Base-by-base conservation (phyloP, 2,329 filamentous ascomycete species). In the Tolypocladium capitatum region DNA sequence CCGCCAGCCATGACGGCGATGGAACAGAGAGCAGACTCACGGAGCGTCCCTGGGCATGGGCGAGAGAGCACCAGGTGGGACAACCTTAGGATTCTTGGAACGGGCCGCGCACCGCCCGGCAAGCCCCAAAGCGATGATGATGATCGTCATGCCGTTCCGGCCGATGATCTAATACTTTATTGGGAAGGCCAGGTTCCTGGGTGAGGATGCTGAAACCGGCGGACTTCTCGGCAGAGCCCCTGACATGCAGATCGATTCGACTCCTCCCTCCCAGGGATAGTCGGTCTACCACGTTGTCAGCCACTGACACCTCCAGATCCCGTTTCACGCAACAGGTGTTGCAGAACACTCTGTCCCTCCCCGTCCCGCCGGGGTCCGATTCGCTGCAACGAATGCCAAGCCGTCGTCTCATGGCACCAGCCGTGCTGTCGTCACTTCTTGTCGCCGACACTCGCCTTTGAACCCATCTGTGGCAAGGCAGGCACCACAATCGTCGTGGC, bases 191-290 rank as follows among this genome's bases (percentile, higher is more conserved):
- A n/a, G n/a, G n/a, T n/a, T n/a, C n/a, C n/a, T n/a, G n/a, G n/a
- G n/a, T n/a, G n/a, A n/a, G n/a, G n/a, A n/a, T n/a, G n/a, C n/a
- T n/a, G n/a, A n/a, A n/a, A n/a, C n/a, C n/a, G n/a, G n/a, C n/a
- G n/a, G n/a, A n/a, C n/a, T n/a, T n/a, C n/a, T n/a, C n/a, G 46
- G 27, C 32, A 40, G 35, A 31, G 42, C 48, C 45, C 48, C 46
- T 28, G 27, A 13, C 40, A 32, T 47, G 11, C 33, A 7, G 40
- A 50, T 46, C 46, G 18, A 10, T 28, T 21, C 24, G 45, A 43
- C 38, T 21, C 44, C 44, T 43, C 21, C 32, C 38, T n/a, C n/a
- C n/a, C n/a, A n/a, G n/a, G n/a, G n/a, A n/a, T n/a, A n/a, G n/a
- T n/a, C n/a, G n/a, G n/a, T n/a, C n/a, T n/a, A n/a, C n/a, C n/a